Percentiles rank a stretch among this genome's conserved stretches.
Evolutionary conservation across 2,329 filamentous ascomycete species (phyloP).

Genomic region (Diaporthe citri): DNA sequence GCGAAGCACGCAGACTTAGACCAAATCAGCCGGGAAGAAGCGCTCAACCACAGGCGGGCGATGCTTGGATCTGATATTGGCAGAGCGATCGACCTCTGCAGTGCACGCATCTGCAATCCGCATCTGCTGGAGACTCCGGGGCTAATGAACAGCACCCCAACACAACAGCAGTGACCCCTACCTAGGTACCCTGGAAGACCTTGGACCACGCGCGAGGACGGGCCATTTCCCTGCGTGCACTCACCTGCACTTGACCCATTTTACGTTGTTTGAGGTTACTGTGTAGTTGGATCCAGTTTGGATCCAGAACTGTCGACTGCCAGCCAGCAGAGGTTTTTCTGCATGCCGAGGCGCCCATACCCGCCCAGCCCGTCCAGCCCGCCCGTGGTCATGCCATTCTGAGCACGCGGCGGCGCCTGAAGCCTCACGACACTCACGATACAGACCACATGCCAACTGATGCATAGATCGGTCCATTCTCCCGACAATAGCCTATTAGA

Average conservation of each 20-base stretch:
- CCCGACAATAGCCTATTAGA: neutral
- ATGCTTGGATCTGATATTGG: conserved; percentile 28
- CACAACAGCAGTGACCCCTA: neutral
- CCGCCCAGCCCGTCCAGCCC: neutral
- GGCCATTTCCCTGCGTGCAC: neutral
- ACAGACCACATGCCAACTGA: neutral
- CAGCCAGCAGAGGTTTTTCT: neutral
- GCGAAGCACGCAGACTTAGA: conserved; percentile 2
- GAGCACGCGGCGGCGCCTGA: neutral
- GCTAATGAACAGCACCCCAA: neutral
- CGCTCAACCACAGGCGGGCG: conserved; percentile 5
- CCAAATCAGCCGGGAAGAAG: conserved; percentile 10
- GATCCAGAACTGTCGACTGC: neutral
- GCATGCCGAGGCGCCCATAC: conserved; percentile 5
- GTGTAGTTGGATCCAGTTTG: neutral
- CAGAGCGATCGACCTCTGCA: conserved; percentile 26
- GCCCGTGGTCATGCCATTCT: conserved; percentile 12
- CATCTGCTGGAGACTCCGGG: neutral
- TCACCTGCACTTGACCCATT: neutral
- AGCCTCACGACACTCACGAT: neutral
- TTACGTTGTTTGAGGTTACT: conserved; percentile 12
- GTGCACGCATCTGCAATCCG: conserved; percentile 7
- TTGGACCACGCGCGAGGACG: conserved; percentile 9
- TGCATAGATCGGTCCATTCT: neutral
- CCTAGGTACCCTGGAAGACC: neutral